Evolutionary conservation across 257 asterid genomes (phyloP), one percentile per base, ranked within the genome.

Genomic region (Scutellaria baicalensis): DNA sequence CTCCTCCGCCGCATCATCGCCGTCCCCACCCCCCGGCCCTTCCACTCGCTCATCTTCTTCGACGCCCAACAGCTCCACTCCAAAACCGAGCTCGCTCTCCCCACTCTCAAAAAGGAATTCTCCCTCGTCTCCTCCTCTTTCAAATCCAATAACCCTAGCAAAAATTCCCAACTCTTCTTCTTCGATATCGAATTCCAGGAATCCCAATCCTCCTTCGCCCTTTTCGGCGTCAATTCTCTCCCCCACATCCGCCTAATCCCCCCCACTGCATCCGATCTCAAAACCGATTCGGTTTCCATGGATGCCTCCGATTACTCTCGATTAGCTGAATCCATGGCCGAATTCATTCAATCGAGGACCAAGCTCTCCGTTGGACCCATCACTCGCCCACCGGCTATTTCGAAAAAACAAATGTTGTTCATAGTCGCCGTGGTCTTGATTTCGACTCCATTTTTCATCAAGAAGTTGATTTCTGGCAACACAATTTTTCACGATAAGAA

Each of bases 31-130:
- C 97, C 97, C 3, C 94, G 92, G n/a, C 86, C 96, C 17, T 94
- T 91, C 80, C 78, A 85, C 67, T 78, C 86, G 75, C 68, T 94
- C 50, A 65, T 94, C 49, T 94, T 94, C 92, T 94, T 94, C 72
- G 99, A 94, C 21, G 99, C 99, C 13, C 74, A 75, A 9, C 89
- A 89, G 27, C 96, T 94, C 72, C 97, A 94, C 61, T 79, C 96
- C 73, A 91, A 91, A 50, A 4, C 95, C 48, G 96, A 94, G n/a
- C 92, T 89, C 76, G 43, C 89, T 0, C 93, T 94, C 70, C 96
- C 96, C 1, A 52, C 88, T 0, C 86, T 94, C 54, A 91, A 88
- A 80, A 76, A 88, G 48, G 95, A 94, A 40, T 91, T 89, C 79
- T 67, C 90, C 23, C 93, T 94, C 56, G 77, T 94, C 63, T 68